Conservation (phyloP, 2,329 filamentous ascomycete species). For the Talaromyces sp. region DNA sequence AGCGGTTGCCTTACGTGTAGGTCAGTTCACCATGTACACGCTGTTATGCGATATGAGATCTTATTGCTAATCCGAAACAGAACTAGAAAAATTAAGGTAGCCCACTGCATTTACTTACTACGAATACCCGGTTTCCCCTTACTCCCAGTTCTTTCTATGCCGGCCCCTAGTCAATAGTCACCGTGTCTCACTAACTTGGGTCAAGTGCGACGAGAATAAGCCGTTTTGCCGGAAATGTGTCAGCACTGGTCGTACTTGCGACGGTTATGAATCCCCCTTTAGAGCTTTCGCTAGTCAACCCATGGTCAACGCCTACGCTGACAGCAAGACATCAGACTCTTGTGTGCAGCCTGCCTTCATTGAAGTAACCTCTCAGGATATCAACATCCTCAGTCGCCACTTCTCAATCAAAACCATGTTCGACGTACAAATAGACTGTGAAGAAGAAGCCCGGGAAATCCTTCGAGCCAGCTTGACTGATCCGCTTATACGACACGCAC, state of each 20-base stretch:
- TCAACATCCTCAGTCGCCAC: constrained; percentile 10
- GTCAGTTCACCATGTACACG: constrained; percentile 1
- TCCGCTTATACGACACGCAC: constrained; percentile 11
- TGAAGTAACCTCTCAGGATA: constrained; percentile 2
- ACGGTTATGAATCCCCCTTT: constrained; percentile 12
- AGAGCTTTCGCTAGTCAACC: not conserved
- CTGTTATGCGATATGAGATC: not conserved
- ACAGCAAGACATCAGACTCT: not conserved
- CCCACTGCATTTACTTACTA: not conserved
- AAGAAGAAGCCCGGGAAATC: constrained; percentile 12
- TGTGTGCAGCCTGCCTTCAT: not conserved
- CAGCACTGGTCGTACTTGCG: constrained; percentile 16
- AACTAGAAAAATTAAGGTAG: constrained; percentile 5
- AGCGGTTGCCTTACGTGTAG: constrained; percentile 14
- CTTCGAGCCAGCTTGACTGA: constrained; percentile 16
- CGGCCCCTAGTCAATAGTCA: not conserved
- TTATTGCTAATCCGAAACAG: constrained; percentile 2
- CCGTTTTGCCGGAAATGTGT: constrained; percentile 14
- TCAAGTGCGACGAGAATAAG: constrained; percentile 16
- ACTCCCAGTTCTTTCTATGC: not conserved
- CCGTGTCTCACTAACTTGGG: not conserved
- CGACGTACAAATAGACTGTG: constrained; percentile 9
- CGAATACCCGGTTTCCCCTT: not conserved
- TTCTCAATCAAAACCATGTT: constrained; percentile 16
- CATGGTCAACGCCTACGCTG: constrained; percentile 1